Evolutionary conservation across 768 basidiomycete genomes (phyloP), one percentile per base, ranked within the genome.

Genomic region (Boletus subcaerulescens): DNA sequence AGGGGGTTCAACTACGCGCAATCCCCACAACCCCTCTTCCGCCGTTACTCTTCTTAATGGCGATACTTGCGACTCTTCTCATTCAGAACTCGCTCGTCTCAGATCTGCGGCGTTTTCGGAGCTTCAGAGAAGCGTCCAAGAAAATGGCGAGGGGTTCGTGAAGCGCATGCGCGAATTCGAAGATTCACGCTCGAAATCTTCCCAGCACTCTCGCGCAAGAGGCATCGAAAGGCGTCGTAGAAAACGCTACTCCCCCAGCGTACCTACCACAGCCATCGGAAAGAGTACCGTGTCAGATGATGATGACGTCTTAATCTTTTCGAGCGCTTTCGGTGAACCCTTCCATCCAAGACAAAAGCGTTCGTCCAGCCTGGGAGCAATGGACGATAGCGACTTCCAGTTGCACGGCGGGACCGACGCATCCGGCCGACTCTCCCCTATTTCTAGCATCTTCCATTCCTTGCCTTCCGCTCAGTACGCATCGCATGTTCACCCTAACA

Each of bases 141-240:
- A 87, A 60, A 82, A 75, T 58, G 86, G 84, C 18, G 86, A 89
- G 60, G 81, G 83, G 8, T 77, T 89, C 45, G 78, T 90, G 13
- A 79, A 76, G 52, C 83, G 84, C 48, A 89, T 90, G 87, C 84
- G 84, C 52, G 83, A 87, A 59, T 86, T 83, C 64, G 87, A 89
- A 67, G 70, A 75, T 46, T 74, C 76, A 24, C 75, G 82, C 52
- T 78, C 78, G 36, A 71, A 72, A 54, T 71, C 73, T 33, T 71
- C 67, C 48, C 65, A 70, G 14, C 69, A 72, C 52, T 68, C 68
- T 35, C 75, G 74, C 41, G 68, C 73, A 50, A 76, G 74, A 48
- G 74, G 74, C 20, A 55, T 70, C 24, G 73, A 75, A 53, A 74
- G 70, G 62, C 73, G 77, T 56, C 75, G 75, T 17, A 76, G 71